Evolutionary conservation across 768 basidiomycete species (phyloP), one percentile per base, ranked within the genome.

Genomic region (Trametes elegans): DNA sequence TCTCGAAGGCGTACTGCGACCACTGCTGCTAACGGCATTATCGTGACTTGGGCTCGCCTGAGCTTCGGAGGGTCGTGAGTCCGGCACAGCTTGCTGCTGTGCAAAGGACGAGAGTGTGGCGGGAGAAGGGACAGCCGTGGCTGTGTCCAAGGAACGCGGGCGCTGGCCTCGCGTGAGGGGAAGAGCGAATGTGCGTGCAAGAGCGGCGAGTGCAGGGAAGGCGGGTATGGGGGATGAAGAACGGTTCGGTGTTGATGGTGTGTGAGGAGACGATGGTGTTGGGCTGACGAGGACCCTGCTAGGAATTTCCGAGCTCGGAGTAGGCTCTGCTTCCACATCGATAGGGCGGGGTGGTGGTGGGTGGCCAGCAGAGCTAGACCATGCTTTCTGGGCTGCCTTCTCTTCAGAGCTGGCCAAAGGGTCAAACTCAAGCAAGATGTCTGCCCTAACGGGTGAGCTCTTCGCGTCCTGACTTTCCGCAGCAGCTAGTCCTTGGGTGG

Each of bases 101-200:
- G 78, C 79, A 59, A 85, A 79, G 7, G 80, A 76, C 0, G 83
- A 79, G 16, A 82, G 61, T 0, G 82, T 81, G 2, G 77, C 67
- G 4, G 82, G 83, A 0, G 84, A 82, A 1, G 81, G 77, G 6
- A 85, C 79, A 5, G 79, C 70, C 47, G 77, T 76, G 10, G 82
- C 82, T n/a, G 75, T 72, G 62, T 88, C 85, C 29, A 87, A 61
- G 1, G 86, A 86, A 28, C 75, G 71, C 10, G 85, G 85, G 11
- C 85, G 76, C 7, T 65, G 48, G n/a, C 61, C 64, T n/a, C 78
- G 58, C 18, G 62, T 64, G 3, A 82, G 71, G 9, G 75, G 82
- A 29, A 85, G 76, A 8, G 85, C 72, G 62, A 89, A 81, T 9
- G 81, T 79, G 38, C 83, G 82, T 2, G 88, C 85, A 24, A 90